Evolutionary conservation across 2,329 filamentous ascomycete species (phyloP).

Genomic region (Bipolaris sorokiniana): DNA sequence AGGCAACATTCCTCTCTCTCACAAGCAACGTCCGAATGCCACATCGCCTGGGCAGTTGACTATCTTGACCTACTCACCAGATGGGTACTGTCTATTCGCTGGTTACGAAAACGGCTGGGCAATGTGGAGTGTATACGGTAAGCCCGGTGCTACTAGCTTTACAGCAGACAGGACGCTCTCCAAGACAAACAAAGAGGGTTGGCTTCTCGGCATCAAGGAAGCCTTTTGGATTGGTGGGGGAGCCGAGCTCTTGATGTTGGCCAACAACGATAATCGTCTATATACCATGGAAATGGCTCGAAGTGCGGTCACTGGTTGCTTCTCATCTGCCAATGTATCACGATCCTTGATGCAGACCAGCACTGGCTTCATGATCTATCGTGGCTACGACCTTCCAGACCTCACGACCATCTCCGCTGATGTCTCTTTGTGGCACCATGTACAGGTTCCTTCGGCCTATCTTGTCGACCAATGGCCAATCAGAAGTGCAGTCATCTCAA

Average conservation of each 20-base stretch:
- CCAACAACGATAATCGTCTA: slow-evolving; percentile 73
- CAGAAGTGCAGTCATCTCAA: slow-evolving; percentile 81
- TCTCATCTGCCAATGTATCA: slow-evolving; percentile 88
- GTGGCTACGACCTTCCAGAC: slow-evolving; percentile 89
- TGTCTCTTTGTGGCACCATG: slow-evolving; percentile 91
- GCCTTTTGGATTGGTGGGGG: slow-evolving; percentile 88
- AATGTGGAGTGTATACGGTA: slow-evolving; percentile 97
- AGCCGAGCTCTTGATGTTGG: slow-evolving; percentile 80
- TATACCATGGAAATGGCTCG: slow-evolving; percentile 92
- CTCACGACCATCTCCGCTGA: slow-evolving; percentile 91
- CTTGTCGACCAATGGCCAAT: slow-evolving; percentile 94
- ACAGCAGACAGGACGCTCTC: slow-evolving; percentile 69
- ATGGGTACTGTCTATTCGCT: slow-evolving; percentile 94
- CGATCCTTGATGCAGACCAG: slow-evolving; percentile 88
- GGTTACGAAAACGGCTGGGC: slow-evolving; percentile 94
- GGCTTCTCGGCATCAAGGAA: slow-evolving; percentile 79
- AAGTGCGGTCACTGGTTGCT: slow-evolving; percentile 90
- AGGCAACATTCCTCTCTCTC: slow-evolving; percentile 88
- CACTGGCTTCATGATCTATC: slow-evolving; percentile 87
- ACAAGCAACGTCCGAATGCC: slow-evolving; percentile 73
- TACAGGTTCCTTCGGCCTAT: slow-evolving; percentile 83
- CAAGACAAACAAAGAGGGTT: slow-evolving; percentile 74
- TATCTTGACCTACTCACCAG: slow-evolving; percentile 84
- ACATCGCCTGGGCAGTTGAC: slow-evolving; percentile 75
- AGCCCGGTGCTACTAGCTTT: slow-evolving; percentile 85